A percentile compares a stretch with the other conserved stretches of the same genome.
Conservation (phyloP, 192 early-diverging fungal genomes). For the Kickxella alabastrina region DNA sequence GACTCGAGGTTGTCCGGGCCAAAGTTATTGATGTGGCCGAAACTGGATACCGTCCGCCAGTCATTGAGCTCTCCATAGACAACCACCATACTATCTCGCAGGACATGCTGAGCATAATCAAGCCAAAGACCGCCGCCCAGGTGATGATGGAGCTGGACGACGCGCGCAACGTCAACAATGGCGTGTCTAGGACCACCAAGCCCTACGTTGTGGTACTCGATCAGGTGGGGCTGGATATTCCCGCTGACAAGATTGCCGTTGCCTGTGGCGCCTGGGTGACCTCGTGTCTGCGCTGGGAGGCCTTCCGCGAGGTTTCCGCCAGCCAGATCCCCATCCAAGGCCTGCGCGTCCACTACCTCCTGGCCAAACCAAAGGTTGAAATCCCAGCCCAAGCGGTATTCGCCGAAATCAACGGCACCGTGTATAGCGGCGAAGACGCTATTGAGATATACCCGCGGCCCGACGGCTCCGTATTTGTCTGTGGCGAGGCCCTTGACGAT, state of each 20-base stretch:
- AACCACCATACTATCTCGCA: not conserved
- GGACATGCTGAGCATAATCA: constrained; percentile 4
- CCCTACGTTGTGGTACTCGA: constrained; percentile 36
- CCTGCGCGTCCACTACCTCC: constrained; percentile 45
- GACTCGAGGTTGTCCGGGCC: constrained; percentile 28
- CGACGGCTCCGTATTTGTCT: constrained; percentile 50
- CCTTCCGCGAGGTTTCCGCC: constrained; percentile 47
- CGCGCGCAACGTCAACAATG: not conserved
- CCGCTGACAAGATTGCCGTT: constrained; percentile 45
- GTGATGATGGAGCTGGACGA: constrained; percentile 4
- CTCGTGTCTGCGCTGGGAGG: constrained; percentile 47
- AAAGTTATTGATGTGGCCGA: constrained; percentile 47
- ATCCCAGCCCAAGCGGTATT: constrained; percentile 46
- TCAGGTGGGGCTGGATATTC: constrained; percentile 30
- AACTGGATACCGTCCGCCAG: constrained; percentile 31
- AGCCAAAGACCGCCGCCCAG: constrained; percentile 3
- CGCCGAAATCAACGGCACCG: constrained; percentile 52
- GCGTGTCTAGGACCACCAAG: constrained; percentile 10
- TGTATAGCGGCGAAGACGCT: constrained; percentile 49
- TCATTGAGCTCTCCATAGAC: constrained; percentile 38
- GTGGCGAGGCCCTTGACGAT: constrained; percentile 48
- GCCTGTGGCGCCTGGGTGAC: constrained; percentile 49
- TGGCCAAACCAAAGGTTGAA: constrained; percentile 30
- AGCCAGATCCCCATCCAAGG: constrained; percentile 51
- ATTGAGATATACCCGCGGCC: constrained; percentile 51